A percentile compares a stretch with the other conserved stretches of the same genome.
Conservation (phyloP, 805 yeast genomes). For the Zygoascus bituminiphila region DNA sequence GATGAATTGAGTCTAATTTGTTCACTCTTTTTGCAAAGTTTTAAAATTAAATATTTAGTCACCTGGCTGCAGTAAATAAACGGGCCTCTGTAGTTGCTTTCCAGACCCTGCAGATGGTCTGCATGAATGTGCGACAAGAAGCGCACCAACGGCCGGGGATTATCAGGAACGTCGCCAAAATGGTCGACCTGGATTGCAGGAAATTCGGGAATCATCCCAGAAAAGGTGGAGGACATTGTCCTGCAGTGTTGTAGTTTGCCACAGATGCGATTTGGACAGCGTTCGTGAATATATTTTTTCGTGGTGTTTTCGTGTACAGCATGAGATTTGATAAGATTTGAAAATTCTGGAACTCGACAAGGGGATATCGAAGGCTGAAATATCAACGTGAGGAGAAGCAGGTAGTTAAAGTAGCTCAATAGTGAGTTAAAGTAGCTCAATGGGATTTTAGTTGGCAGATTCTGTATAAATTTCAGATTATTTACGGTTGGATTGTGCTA, state of each 20-base stretch:
- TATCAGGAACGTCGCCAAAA: constrained; percentile 15
- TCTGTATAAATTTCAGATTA: no score
- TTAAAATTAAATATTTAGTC: constrained; percentile 27
- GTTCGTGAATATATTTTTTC: no score
- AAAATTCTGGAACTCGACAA: no score
- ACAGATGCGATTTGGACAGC: no score
- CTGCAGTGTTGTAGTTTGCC: not conserved
- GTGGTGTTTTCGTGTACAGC: not conserved
- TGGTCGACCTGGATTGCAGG: constrained; percentile 38
- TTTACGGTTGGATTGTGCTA: no score
- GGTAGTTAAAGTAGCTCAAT: no score
- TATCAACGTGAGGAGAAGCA: no score
- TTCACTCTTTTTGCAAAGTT: constrained; percentile 3
- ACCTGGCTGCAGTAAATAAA: constrained; percentile 40
- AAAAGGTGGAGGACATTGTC: constrained; percentile 28
- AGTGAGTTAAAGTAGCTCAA: no score
- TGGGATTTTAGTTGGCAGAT: no score
- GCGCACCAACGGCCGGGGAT: constrained; percentile 23
- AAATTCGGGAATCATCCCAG: constrained; percentile 40
- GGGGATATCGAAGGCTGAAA: no score
- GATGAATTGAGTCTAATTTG: not conserved
- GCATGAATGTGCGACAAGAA: constrained; percentile 47
- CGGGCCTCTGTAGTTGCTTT: constrained; percentile 33
- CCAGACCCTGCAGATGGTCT: constrained; percentile 46
- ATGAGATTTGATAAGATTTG: no score